Conservation (phyloP, 192 early-diverging fungal genomes). For the Anaeromyces robustus region DNA sequence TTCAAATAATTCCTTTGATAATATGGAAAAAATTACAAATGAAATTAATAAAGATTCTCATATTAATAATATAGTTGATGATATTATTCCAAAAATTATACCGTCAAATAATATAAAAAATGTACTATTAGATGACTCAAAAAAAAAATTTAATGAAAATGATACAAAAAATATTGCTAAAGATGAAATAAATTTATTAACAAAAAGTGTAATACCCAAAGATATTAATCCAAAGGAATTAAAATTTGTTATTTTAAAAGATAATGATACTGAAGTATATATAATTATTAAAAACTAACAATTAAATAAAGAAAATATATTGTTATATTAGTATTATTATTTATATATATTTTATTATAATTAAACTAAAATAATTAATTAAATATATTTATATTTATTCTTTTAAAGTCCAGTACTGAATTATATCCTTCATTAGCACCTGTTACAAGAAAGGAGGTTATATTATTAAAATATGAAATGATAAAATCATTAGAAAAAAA, state of each 20-base stretch:
- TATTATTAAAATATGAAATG: slow-evolving; percentile 34
- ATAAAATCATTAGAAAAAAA: slow-evolving; percentile 20
- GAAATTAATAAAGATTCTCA: neutral
- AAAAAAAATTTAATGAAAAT: neutral
- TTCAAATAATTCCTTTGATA: neutral
- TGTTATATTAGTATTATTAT: too few species aligned
- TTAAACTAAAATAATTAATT: too few species aligned
- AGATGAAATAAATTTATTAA: neutral
- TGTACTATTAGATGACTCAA: neutral
- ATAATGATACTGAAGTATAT: neutral
- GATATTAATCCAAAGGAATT: neutral
- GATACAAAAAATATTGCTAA: too few species aligned
- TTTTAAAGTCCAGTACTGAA: too few species aligned
- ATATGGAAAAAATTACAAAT: neutral
- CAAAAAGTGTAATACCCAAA: neutral
- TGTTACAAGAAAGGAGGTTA: slow-evolving; percentile 36
- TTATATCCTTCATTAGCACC: neutral
- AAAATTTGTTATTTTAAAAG: neutral
- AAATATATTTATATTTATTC: too few species aligned
- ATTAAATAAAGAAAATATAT: too few species aligned
- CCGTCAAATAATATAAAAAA: neutral
- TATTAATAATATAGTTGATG: neutral
- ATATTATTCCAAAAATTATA: neutral
- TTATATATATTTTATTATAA: too few species aligned
- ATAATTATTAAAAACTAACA: neutral